A percentile compares a stretch with the other conserved stretches of the same genome.
Conservation (phyloP, 176 grass and related monocot genomes). For the Juncus effusus region DNA sequence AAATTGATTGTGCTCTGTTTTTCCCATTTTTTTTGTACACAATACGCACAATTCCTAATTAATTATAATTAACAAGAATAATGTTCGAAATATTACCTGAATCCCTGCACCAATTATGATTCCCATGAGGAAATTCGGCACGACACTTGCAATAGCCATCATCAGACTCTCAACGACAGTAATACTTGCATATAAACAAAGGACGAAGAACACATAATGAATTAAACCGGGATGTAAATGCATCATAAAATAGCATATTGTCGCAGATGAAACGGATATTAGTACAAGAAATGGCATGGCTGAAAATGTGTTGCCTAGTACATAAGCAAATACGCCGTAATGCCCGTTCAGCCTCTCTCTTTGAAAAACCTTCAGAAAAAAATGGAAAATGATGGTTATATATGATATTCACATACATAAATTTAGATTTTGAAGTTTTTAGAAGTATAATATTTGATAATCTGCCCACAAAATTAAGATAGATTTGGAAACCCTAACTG, state of each 20-base stretch:
- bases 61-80: not conserved
- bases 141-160: slow-evolving; percentile 41
- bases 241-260: slow-evolving; percentile 35
- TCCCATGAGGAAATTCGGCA: slow-evolving; percentile 25
- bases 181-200: slow-evolving; percentile 30
- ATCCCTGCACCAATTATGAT: slow-evolving; percentile 6
- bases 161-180: slow-evolving; percentile 38
- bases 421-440: too few relatives aligned
- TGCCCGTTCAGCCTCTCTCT: slow-evolving; percentile 41
- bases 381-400: not conserved
- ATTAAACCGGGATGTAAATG: slow-evolving; percentile 32
- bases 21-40: too few relatives aligned
- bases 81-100: slow-evolving; percentile 4
- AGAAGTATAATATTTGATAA: not conserved
- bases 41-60: too few relatives aligned
- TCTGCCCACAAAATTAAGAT: not conserved
- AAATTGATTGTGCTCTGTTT: too few relatives aligned
- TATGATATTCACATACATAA: not conserved
- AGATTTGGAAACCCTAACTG: too few relatives aligned
- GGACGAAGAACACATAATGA: slow-evolving; percentile 32
- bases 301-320: slow-evolving; percentile 36
- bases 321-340: slow-evolving; percentile 34
- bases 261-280: slow-evolving; percentile 27
- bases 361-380: slow-evolving; percentile 29
- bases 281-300: slow-evolving; percentile 34